Base-by-base conservation (phyloP, 352 stramenopile species). In the Pythium chondricola region DNA sequence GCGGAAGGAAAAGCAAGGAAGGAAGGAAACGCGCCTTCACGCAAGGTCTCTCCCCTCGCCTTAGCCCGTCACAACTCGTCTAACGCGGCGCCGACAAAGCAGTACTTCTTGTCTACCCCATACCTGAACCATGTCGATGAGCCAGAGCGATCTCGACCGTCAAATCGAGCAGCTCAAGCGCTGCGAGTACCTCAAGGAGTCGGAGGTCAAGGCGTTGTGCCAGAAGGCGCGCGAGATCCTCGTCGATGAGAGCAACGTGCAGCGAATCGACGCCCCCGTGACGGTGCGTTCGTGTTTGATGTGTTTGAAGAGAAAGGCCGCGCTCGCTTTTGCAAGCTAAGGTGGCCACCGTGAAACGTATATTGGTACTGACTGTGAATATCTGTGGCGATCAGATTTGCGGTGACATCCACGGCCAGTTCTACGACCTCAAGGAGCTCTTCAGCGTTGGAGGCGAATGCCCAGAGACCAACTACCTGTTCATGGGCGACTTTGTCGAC, bases 401-500 rank as follows among this genome's bases (percentile, higher is more conserved):
- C 61, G 97, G 97, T 42, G 97, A 99, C 62, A 99, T 99, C 55
- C 97, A 99, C 67, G 97, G 97, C 20, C 97, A 99, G 78, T 99
- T 99, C 66, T 99, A 99, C 67, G 97, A 99, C 68, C 74, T 99
- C 0, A 95, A 99, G 57, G 97, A 98, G 67, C 69, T 97, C 25
- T 99, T 99, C 75, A 98, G 97, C 52, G 94, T 99, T 11, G 97
- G 96, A 20, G 97, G 96, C 33, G 93, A 98, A 54, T 98, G 92
- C 55, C 96, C 96, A 1, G 94, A 98, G 62, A 98, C 97, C 52
- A 99, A 99, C 69, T 99, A 99, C 72, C 72, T 99, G 6, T 99
- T 99, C 68, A 93, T 99, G 65, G 97, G 97, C 20, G 97, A 99
- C 69, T 99, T 99, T 71, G 97, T 99, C 35, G 97, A 99, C 67